These are phyloP conservation scores for Colletotrichum kahawae DNA, from an alignment of 2,329 filamentous ascomycete genomes.

Conservation along the genomic window DNA sequence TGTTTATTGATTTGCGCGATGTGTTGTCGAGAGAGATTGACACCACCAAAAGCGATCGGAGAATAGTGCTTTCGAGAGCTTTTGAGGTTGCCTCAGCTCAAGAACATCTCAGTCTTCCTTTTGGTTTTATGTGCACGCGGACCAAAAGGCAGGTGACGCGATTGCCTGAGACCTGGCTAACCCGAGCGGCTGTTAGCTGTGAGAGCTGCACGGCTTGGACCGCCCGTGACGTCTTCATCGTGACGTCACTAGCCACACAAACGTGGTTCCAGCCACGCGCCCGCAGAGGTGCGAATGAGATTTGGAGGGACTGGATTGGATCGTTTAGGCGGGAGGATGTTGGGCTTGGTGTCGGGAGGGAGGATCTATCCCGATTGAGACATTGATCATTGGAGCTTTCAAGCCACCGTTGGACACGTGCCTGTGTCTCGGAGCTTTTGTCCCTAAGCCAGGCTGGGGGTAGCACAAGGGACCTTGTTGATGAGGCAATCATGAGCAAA, in stretches of 20 bases:
- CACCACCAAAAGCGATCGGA: neutral
- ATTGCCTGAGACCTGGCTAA: slow-evolving; percentile 1
- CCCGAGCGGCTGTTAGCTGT: neutral
- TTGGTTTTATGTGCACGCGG: slow-evolving; percentile 3
- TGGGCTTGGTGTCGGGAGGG: neutral
- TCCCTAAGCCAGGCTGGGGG: neutral
- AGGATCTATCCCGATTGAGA: neutral
- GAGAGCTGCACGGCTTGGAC: neutral
- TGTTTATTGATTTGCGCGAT: too few relatives aligned
- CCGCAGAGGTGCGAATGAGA: neutral
- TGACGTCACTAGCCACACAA: slow-evolving; percentile 24
- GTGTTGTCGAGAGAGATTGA: too few relatives aligned
- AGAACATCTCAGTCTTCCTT: neutral
- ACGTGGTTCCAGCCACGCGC: slow-evolving; percentile 11
- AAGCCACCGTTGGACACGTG: slow-evolving; percentile 1
- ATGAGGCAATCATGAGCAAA: neutral
- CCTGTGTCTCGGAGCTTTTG: neutral
- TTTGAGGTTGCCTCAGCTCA: neutral
- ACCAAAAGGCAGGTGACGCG: slow-evolving; percentile 9
- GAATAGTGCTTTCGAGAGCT: neutral
- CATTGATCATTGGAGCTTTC: neutral
- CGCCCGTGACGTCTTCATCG: slow-evolving; percentile 18
- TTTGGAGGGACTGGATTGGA: neutral
- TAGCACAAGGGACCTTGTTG: neutral
- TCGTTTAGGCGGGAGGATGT: neutral